These are phyloP conservation scores for Fusarium coffeatum DNA, from an alignment of 2,329 filamentous ascomycete species.

Conservation along the genomic window DNA sequence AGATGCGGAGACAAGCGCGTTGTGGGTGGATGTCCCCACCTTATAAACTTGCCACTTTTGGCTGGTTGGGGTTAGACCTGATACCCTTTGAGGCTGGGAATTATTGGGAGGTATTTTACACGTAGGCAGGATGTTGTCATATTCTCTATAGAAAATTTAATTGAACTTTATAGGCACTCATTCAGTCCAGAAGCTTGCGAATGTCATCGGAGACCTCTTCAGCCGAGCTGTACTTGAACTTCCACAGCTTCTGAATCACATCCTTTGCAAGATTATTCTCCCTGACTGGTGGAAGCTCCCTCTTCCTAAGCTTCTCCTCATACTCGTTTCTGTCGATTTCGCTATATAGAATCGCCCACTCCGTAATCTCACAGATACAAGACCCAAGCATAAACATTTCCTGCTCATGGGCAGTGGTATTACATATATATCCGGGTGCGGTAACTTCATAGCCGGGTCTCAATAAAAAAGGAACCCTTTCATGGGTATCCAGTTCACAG, in stretches of 20 bases:
- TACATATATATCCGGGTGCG: too few relatives aligned
- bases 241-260: background rate
- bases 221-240: background rate
- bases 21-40: background rate
- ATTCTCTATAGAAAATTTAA: too few relatives aligned
- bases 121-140: too few relatives aligned
- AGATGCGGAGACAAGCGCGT: background rate
- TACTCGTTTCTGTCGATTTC: background rate
- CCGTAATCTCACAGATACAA: background rate
- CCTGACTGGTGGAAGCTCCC: rapidly evolving
- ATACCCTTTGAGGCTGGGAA: background rate
- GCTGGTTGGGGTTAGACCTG: background rate
- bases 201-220: background rate
- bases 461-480: too few relatives aligned
- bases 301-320: too few relatives aligned
- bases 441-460: too few relatives aligned
- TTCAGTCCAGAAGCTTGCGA: background rate
- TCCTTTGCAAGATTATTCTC: background rate
- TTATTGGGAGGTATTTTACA: too few relatives aligned
- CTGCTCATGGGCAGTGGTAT: background rate
- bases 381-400: background rate
- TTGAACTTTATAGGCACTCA: too few relatives aligned
- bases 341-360: background rate
- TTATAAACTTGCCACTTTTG: background rate
- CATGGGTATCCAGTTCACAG: background rate